These are phyloP conservation scores for Glonium stellatum DNA, from an alignment of 495 filamentous ascomycete species.

Conservation along the genomic window DNA sequence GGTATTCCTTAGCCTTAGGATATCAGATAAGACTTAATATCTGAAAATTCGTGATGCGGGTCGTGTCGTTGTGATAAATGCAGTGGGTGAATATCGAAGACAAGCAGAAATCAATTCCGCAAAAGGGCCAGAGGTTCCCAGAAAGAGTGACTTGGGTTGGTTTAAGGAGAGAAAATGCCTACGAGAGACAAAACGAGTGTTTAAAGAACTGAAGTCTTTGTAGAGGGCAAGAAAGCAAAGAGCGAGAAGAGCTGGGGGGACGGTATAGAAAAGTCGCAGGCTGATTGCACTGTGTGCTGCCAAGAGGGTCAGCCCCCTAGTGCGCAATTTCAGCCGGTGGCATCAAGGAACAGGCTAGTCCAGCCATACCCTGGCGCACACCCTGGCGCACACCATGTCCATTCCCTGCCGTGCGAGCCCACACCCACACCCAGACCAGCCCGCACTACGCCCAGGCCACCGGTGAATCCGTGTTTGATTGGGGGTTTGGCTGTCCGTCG, in stretches of 20 bases:
- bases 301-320: not conserved
- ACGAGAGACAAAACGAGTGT: not conserved
- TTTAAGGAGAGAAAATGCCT: not conserved
- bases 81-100: not conserved
- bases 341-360: not conserved
- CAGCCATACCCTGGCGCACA: not conserved
- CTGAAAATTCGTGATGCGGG: not conserved
- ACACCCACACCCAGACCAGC: too few relatives aligned
- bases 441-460: too few relatives aligned
- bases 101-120: conserved; percentile 1
- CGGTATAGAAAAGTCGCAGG: not conserved
- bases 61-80: not conserved
- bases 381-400: not conserved
- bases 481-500: not conserved
- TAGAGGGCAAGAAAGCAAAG: not conserved
- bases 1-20: not conserved
- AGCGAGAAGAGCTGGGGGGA: not conserved
- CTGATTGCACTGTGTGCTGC: not conserved
- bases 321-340: not conserved
- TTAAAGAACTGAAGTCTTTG: not conserved
- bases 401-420: not conserved
- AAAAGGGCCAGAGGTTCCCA: not conserved
- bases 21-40: not conserved
- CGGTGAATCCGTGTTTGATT: too few relatives aligned
- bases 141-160: not conserved